These are phyloP conservation scores for Yarrowia sp. DNA, from an alignment of 805 yeast species.

Conservation along the genomic window DNA sequence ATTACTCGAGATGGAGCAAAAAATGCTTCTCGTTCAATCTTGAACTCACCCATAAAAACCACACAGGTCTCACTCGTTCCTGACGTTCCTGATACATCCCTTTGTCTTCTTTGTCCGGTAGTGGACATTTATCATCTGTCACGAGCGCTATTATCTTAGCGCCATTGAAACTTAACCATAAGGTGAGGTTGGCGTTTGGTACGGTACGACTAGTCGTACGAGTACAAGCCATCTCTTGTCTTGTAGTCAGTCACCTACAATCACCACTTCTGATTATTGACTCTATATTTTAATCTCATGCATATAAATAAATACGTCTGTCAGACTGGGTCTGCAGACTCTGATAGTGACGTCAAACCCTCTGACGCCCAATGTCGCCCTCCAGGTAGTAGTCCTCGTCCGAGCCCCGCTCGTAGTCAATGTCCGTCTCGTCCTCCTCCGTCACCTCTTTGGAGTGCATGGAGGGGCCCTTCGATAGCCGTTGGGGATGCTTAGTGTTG, in stretches of 20 bases:
- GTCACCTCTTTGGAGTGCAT: slow-evolving; percentile 29
- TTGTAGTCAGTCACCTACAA: too few species aligned
- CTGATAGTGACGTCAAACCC: background rate
- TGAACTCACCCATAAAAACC: too few species aligned
- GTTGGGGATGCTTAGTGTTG: slow-evolving; percentile 8
- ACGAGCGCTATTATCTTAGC: slow-evolving; percentile 16
- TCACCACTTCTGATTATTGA: too few species aligned
- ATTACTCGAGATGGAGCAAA: too few species aligned
- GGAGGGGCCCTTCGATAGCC: slow-evolving; percentile 19
- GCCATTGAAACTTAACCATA: background rate
- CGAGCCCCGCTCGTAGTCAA: slow-evolving; percentile 36
- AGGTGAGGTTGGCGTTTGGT: background rate
- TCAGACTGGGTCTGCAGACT: too few species aligned
- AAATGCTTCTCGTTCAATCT: too few species aligned
- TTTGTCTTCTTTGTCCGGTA: too few species aligned
- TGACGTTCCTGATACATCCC: too few species aligned
- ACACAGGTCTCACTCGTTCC: too few species aligned
- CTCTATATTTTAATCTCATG: background rate
- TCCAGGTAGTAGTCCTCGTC: slow-evolving; percentile 20
- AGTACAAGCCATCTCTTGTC: background rate
- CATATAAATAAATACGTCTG: slow-evolving; percentile 17
- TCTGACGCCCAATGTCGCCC: slow-evolving; percentile 30
- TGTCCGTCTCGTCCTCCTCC: slow-evolving; percentile 37
- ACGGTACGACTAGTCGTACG: too few species aligned
- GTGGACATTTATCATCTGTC: background rate